A percentile compares a stretch with the other conserved stretches of the same genome.
These are phyloP conservation scores for Eucalyptus regnans DNA, from an alignment of 345 rosid genomes.

Conservation along the genomic window DNA sequence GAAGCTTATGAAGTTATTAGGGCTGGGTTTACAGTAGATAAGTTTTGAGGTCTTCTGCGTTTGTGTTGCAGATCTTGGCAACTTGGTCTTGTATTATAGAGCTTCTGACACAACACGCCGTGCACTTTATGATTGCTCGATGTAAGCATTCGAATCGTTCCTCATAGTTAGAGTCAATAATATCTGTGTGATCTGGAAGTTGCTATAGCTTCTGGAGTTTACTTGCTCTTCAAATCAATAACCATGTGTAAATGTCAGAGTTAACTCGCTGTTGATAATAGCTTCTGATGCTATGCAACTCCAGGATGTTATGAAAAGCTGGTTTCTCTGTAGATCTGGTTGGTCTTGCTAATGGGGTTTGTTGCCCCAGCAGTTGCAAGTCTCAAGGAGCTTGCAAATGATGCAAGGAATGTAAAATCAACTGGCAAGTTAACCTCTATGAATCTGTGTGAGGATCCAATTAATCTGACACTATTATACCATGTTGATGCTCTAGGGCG, in stretches of 20 bases:
- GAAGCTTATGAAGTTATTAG: conserved; percentile 79
- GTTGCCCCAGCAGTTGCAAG: not conserved
- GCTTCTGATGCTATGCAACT: not conserved
- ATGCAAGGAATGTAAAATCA: not conserved
- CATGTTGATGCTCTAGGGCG: not conserved
- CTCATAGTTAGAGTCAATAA: not conserved
- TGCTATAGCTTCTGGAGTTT: not conserved
- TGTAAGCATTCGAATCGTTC: not conserved
- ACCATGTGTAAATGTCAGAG: not conserved
- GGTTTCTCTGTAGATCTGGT: not conserved
- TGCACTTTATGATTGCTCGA: not conserved
- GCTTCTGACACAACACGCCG: not conserved
- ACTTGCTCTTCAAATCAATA: not conserved
- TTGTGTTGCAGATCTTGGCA: not conserved
- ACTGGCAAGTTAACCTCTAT: not conserved
- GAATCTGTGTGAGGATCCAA: not conserved
- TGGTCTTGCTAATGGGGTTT: not conserved
- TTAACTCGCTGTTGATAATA: not conserved
- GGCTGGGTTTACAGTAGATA: conserved; percentile 59
- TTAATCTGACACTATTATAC: not conserved
- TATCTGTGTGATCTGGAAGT: not conserved
- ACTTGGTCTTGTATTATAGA: not conserved
- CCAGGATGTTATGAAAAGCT: not conserved
- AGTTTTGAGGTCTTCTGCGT: conserved; percentile 29
- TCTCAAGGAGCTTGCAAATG: not conserved